A percentile compares a stretch with the other conserved stretches of the same genome.
Evolutionary conservation across 306 rosid species (phyloP).

Genomic region (Rubus parviflorus): DNA sequence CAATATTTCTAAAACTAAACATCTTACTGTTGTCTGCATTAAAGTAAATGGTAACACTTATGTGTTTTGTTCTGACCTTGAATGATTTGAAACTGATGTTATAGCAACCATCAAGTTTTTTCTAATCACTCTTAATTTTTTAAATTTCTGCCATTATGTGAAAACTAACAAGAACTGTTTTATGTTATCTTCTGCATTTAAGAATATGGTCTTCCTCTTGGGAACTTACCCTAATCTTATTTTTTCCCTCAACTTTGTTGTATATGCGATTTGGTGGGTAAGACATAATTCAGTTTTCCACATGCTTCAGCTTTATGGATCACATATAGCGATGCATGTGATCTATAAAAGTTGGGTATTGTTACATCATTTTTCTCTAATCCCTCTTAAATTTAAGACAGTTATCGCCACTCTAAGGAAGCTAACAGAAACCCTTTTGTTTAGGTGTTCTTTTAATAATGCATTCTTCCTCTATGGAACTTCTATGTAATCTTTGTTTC

Average conservation of each 20-base stretch:
- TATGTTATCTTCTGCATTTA: neutral
- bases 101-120: neutral
- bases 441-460: neutral
- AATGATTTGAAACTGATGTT: neutral
- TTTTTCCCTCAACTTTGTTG: neutral
- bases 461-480: neutral
- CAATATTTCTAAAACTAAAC: neutral
- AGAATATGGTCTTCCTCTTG: neutral
- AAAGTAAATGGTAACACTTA: neutral
- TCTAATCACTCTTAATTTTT: neutral
- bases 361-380: neutral
- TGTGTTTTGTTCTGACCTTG: neutral
- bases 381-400: neutral
- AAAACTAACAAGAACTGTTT: neutral
- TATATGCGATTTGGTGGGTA: neutral
- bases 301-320: neutral
- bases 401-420: neutral
- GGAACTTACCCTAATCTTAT: neutral
- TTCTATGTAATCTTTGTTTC: neutral
- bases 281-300: neutral
- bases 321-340: neutral
- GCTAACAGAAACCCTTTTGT: neutral
- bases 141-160: neutral
- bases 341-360: neutral
- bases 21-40: neutral